Percentiles rank a stretch among this genome's conserved stretches.
These are phyloP conservation scores for Austropuccinia psidii DNA, from an alignment of 1,284 basidiomycete species.

Conservation along the genomic window DNA sequence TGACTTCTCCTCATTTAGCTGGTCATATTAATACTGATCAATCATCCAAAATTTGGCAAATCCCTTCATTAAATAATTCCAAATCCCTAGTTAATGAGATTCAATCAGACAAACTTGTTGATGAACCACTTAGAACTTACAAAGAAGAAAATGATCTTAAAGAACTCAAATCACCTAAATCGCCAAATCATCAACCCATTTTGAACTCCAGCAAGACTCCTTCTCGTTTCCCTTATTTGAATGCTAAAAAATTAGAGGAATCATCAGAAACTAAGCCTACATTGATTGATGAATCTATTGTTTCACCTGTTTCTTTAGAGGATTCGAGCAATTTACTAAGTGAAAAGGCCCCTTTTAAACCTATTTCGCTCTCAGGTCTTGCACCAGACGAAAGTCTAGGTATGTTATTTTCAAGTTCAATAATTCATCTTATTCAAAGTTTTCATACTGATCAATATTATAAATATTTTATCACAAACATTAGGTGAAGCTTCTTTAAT, in stretches of 20 bases:
- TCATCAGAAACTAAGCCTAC: background rate
- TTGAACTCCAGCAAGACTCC: too few relatives aligned
- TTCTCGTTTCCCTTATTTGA: constrained; percentile 30
- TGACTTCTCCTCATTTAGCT: constrained; percentile 30
- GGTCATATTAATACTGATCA: constrained; percentile 6
- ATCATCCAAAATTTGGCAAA: background rate
- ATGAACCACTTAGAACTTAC: too few relatives aligned
- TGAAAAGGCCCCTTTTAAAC: constrained; percentile 1
- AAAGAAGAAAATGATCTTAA: background rate
- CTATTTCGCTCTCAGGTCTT: constrained; percentile 11
- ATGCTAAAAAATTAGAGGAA: too few relatives aligned
- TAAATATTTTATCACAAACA: background rate
- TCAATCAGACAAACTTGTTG: too few relatives aligned
- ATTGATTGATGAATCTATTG: background rate
- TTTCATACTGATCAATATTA: too few relatives aligned
- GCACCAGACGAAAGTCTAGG: constrained; percentile 25
- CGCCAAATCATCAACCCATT: background rate
- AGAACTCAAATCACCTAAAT: background rate
- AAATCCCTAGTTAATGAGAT: background rate
- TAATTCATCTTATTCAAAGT: too few relatives aligned
- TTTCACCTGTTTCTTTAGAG: background rate
- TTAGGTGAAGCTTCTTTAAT: constrained; percentile 28
- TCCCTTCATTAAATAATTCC: background rate
- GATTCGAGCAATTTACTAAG: background rate
- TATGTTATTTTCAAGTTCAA: background rate